Evolutionary conservation across 805 yeast species (phyloP).

Genomic region (Wickerhamiella australiensis): DNA sequence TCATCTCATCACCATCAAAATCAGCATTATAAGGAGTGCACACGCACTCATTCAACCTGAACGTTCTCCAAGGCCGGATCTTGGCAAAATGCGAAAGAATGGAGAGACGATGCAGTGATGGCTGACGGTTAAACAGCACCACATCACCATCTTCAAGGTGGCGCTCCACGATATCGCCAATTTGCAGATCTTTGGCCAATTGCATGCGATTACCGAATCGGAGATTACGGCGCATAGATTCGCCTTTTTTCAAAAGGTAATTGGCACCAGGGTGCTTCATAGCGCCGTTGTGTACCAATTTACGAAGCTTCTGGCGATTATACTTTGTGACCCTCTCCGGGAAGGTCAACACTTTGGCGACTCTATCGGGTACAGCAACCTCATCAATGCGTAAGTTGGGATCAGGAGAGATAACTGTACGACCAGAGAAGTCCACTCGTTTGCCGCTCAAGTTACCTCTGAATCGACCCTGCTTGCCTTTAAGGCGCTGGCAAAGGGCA

Average conservation of each 20-base stretch:
- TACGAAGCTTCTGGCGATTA: conserved; percentile 65
- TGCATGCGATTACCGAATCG: conserved; percentile 76
- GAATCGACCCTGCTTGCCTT: conserved; percentile 98
- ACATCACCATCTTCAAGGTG: conserved; percentile 96
- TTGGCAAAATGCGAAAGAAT: conserved; percentile 93
- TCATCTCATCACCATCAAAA: conserved; percentile 99
- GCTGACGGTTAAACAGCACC: conserved; percentile 93
- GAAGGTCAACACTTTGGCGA: conserved; percentile 87
- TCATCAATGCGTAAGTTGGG: conserved; percentile 91
- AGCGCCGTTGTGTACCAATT: conserved; percentile 72
- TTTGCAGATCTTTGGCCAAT: conserved; percentile 59
- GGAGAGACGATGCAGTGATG: conserved; percentile 88
- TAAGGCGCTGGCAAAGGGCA: conserved; percentile 92
- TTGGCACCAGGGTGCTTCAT: conserved; percentile 93
- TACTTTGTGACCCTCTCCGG: conserved; percentile 91
- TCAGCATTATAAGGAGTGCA: conserved; percentile 99
- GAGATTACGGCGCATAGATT: conserved; percentile 59
- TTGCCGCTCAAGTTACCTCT: conserved; percentile 97
- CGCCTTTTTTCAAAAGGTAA: conserved; percentile 71
- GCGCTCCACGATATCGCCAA: conserved; percentile 92
- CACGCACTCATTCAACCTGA: conserved; percentile 94
- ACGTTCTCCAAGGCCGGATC: conserved; percentile 95
- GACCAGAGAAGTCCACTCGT: conserved; percentile 95
- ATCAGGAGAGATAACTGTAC: conserved; percentile 98
- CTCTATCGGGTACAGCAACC: conserved; percentile 96